A percentile compares a stretch with the other conserved stretches of the same genome.
Conservation (phyloP, 2,329 filamentous ascomycete species). For the Apiospora aurea region DNA sequence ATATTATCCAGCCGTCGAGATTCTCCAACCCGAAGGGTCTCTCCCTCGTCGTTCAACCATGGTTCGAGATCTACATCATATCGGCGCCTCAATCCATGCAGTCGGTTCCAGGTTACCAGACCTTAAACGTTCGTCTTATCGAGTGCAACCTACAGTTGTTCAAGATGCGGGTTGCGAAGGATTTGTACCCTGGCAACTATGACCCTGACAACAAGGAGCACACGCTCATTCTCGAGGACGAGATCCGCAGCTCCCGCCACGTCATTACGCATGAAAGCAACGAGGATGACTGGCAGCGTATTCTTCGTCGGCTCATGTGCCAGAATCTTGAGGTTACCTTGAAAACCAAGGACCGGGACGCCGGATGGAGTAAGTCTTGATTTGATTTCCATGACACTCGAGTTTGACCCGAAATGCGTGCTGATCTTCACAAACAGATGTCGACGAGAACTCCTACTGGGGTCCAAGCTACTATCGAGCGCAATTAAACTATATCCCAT, state of each 20-base stretch:
- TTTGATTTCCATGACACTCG: too few relatives aligned
- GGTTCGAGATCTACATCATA: background rate
- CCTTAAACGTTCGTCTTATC: background rate
- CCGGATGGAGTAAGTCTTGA: conserved; percentile 37
- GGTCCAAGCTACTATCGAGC: background rate
- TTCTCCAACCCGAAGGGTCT: background rate
- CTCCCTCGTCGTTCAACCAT: background rate
- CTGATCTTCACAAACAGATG: background rate
- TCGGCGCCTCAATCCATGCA: background rate
- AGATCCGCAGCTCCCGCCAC: conserved; percentile 26
- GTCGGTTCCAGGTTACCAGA: background rate
- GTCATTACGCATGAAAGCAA: conserved; percentile 35
- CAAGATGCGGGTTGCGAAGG: background rate
- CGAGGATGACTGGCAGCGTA: conserved; percentile 37
- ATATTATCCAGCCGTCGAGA: too few relatives aligned
- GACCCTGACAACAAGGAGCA: conserved; percentile 15
- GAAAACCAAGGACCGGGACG: conserved; percentile 25
- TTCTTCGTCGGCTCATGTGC: conserved; percentile 37
- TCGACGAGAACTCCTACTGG: background rate
- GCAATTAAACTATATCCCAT: background rate
- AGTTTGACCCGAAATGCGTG: conserved; percentile 18
- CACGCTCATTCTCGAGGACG: conserved; percentile 30
- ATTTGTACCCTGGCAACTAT: conserved; percentile 7
- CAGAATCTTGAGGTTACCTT: conserved; percentile 32
- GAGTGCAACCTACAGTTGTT: conserved; percentile 19